Conservation (phyloP, 164 flowering plant species). For the Nelumbo lutea region DNA sequence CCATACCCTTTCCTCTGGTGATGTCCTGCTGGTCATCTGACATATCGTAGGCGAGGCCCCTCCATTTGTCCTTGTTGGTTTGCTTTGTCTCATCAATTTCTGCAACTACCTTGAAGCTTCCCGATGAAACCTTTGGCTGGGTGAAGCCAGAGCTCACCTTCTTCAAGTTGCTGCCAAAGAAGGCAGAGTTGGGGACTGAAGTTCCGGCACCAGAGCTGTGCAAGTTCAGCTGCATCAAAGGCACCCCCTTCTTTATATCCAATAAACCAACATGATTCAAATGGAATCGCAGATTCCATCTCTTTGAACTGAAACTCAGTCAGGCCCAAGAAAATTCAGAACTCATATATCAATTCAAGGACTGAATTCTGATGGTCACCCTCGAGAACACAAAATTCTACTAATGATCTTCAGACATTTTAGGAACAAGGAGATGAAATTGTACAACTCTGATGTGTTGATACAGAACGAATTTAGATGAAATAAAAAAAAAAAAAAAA, state of each 20-base stretch:
- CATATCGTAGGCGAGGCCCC: conserved; percentile 41
- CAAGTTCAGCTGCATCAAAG: conserved; percentile 40
- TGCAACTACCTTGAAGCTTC: conserved; percentile 30
- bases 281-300: conserved; percentile 6
- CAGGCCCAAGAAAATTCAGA: background rate
- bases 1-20: conserved; percentile 55
- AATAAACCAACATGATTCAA: conserved; percentile 7
- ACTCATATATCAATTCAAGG: background rate
- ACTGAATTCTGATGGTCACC: background rate
- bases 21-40: conserved; percentile 70
- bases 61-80: conserved; percentile 45
- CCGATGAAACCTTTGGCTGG: conserved; percentile 11
- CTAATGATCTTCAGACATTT: background rate
- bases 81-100: conserved; percentile 36
- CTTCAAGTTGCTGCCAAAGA: conserved; percentile 50
- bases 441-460: too few relatives aligned
- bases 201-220: conserved; percentile 28
- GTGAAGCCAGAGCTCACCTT: conserved; percentile 32
- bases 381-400: background rate
- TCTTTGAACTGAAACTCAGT: background rate
- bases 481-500: background rate
- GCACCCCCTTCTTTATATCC: conserved; percentile 9
- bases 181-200: conserved; percentile 40
- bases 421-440: background rate
- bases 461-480: background rate